Evolutionary conservation across 352 stramenopile species (phyloP).

Genomic region (Pythium phragmitis): DNA sequence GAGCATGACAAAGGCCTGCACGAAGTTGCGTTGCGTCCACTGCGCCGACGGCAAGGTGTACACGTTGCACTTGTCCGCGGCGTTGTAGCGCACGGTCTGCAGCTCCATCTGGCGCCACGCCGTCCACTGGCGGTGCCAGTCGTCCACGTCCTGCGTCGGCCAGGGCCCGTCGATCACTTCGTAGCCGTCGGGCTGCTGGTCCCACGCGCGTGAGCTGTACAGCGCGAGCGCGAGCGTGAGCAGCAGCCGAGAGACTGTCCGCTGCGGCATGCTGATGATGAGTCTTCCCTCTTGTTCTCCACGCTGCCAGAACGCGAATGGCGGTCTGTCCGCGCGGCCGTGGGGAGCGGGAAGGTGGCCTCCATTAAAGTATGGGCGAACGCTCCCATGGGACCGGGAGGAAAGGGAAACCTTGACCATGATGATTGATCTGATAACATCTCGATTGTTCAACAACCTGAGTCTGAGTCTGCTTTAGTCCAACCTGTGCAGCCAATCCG

Average conservation of each 20-base stretch:
- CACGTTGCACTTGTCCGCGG: slow-evolving; percentile 50
- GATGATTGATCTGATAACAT: neutral
- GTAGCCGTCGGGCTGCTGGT: slow-evolving; percentile 75
- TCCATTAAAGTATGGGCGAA: neutral
- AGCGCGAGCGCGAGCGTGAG: neutral
- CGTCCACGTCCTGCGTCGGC: slow-evolving; percentile 31
- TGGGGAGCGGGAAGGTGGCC: neutral
- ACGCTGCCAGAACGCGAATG: slow-evolving; percentile 9
- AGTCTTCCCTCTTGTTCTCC: neutral
- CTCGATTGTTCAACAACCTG: slow-evolving; percentile 7
- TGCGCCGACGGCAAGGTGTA: slow-evolving; percentile 63
- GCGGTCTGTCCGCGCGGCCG: neutral
- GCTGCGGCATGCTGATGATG: neutral
- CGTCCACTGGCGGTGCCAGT: slow-evolving; percentile 59
- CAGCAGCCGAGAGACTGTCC: neutral
- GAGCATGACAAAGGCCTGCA: slow-evolving; percentile 78
- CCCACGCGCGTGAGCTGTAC: slow-evolving; percentile 37
- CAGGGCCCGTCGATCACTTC: slow-evolving; percentile 72
- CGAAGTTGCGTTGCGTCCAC: slow-evolving; percentile 80
- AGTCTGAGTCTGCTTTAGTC: slow-evolving; percentile 1
- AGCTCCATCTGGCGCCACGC: slow-evolving; percentile 78
- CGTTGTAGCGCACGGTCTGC: slow-evolving; percentile 58
- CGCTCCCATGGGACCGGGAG: neutral
- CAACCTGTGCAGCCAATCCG: too few species aligned
- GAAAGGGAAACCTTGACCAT: too few species aligned